Conservation (phyloP, 2,329 filamentous ascomycete species). For the Colletotrichum chrysophilum region DNA sequence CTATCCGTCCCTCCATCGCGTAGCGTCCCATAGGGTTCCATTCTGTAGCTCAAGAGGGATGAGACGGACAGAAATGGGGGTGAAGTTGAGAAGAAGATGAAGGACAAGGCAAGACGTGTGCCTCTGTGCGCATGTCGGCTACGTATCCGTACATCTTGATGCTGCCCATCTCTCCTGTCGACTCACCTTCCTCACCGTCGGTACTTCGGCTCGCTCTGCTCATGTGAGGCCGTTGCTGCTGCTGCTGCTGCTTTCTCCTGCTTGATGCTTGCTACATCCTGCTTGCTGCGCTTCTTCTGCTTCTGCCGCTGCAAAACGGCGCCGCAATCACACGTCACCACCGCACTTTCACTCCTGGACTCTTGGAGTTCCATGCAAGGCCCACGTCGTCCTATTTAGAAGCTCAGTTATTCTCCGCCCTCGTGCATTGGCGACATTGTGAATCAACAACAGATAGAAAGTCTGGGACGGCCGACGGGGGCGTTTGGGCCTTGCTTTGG, state of each 20-base stretch:
- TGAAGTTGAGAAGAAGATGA: background rate
- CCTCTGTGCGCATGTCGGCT: background rate
- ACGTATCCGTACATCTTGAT: background rate
- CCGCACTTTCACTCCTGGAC: background rate
- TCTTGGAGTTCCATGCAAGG: background rate
- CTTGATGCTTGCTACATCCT: background rate
- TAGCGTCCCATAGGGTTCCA: background rate
- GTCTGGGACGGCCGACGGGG: background rate
- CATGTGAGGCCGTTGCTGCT: background rate
- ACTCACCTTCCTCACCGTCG: background rate
- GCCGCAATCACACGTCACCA: slow-evolving; percentile 6
- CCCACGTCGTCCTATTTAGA: background rate
- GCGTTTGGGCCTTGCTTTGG: background rate
- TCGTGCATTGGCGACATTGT: slow-evolving; percentile 14
- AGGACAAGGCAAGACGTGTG: background rate
- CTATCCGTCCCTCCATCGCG: slow-evolving; percentile 19
- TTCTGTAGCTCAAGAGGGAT: background rate
- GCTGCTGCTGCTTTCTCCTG: background rate
- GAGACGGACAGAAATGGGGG: background rate
- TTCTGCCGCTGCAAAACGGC: slow-evolving; percentile 1
- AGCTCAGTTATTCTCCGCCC: background rate
- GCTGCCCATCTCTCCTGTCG: background rate
- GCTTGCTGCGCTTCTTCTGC: background rate
- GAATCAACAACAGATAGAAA: slow-evolving; percentile 1
- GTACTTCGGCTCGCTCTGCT: background rate